Conservation (phyloP, 306 rosid species). For the Quercus glauca region DNA sequence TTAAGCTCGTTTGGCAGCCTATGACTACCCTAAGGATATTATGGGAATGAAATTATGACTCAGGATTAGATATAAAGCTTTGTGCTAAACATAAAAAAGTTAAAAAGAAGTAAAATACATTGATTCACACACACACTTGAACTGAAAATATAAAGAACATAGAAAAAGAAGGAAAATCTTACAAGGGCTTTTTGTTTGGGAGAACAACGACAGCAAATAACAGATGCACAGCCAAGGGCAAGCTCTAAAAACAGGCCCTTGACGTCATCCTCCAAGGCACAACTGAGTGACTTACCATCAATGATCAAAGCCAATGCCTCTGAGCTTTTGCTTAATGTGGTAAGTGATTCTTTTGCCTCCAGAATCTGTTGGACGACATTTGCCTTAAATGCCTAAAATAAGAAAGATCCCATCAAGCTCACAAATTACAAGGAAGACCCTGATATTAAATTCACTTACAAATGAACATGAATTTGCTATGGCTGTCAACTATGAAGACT, state of each 20-base stretch:
- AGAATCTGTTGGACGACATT: no score
- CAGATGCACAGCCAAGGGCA: no score
- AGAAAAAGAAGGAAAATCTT: constrained; percentile 20
- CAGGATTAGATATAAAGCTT: background rate
- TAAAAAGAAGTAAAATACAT: background rate
- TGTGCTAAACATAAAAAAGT: no score
- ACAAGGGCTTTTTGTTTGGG: constrained; percentile 59
- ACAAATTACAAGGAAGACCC: background rate
- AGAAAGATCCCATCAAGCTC: constrained; percentile 18
- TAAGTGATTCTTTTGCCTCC: no score
- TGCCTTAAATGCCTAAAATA: no score
- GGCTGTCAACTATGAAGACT: background rate
- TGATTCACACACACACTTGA: background rate
- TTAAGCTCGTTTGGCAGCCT: background rate
- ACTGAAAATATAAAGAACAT: background rate
- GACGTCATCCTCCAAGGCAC: no score
- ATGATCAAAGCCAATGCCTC: no score
- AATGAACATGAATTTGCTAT: background rate
- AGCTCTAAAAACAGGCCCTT: no score
- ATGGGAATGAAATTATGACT: no score
- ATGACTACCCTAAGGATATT: background rate
- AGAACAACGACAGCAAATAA: no score
- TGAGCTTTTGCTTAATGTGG: no score
- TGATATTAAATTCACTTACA: background rate
- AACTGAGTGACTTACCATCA: no score